Conservation (phyloP, 352 stramenopile genomes). For the Thraustochytrium sp. region DNA sequence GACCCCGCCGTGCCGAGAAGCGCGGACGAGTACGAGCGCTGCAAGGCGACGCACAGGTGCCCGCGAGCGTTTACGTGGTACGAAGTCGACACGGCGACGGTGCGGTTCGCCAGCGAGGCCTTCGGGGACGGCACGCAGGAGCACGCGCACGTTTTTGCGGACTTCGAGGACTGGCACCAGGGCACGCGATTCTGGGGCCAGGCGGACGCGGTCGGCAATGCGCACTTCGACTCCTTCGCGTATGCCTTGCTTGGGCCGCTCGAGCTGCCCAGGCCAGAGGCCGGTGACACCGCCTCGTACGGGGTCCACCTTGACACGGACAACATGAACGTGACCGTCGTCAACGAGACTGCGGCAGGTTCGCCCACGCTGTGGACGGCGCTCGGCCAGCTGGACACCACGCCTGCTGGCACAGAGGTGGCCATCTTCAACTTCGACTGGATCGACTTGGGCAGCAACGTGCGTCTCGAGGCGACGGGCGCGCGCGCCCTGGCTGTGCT, state of each 20-base stretch:
- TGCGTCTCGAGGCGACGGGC: conserved; percentile 75
- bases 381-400: conserved; percentile 59
- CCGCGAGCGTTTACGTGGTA: conserved; percentile 73
- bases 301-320: conserved; percentile 66
- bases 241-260: conserved; percentile 57
- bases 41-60: conserved; percentile 87
- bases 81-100: conserved; percentile 61
- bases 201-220: conserved; percentile 50
- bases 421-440: conserved; percentile 92
- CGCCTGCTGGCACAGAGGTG: conserved; percentile 70
- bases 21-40: conserved; percentile 72
- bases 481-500: conserved; percentile 75
- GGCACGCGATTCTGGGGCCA: conserved; percentile 67
- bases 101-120: conserved; percentile 67
- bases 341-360: conserved; percentile 53
- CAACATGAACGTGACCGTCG: conserved; percentile 66
- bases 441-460: conserved; percentile 73
- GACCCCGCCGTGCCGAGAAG: neutral
- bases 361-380: neutral
- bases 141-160: conserved; percentile 70
- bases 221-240: conserved; percentile 63
- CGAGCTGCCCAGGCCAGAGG: conserved; percentile 45
- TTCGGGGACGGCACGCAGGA: conserved; percentile 70
- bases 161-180: conserved; percentile 92
- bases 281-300: conserved; percentile 52